Conservation (phyloP, 495 filamentous ascomycete genomes). For the Neurospora sp. region DNA sequence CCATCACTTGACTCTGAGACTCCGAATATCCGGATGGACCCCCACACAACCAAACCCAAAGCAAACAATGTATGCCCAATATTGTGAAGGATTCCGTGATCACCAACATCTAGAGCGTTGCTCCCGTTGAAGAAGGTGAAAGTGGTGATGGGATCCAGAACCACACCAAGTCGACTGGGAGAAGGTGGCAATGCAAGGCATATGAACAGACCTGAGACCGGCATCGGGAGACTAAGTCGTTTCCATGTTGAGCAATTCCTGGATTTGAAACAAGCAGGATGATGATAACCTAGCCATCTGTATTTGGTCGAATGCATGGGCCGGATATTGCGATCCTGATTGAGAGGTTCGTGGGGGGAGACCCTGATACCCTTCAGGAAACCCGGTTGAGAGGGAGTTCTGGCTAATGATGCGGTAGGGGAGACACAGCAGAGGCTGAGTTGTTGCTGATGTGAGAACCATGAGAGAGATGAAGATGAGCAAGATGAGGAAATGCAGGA, state of each 20-base stretch:
- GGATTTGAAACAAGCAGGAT: not conserved
- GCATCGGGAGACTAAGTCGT: not conserved
- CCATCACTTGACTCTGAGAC: not conserved
- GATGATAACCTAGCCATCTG: not conserved
- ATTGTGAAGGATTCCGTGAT: not conserved
- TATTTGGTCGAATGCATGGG: not conserved
- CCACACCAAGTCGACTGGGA: not conserved
- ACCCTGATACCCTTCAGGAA: not conserved
- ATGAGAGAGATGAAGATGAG: not conserved
- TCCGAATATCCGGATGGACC: not conserved
- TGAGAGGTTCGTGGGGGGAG: not conserved
- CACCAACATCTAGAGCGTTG: not conserved
- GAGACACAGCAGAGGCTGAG: not conserved
- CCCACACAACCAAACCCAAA: not conserved
- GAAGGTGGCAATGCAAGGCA: not conserved
- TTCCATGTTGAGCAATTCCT: no score
- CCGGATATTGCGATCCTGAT: not conserved
- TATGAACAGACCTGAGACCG: not conserved
- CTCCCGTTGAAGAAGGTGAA: not conserved
- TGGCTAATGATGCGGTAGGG: not conserved
- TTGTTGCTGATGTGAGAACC: not conserved
- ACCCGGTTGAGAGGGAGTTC: not conserved
- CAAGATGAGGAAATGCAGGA: not conserved
- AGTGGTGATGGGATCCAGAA: not conserved
- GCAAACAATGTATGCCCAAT: not conserved